phyloP scores from a whole-genome alignment of 2,329 filamentous ascomycete genomes.

The Endothia cerciana region DNA sequence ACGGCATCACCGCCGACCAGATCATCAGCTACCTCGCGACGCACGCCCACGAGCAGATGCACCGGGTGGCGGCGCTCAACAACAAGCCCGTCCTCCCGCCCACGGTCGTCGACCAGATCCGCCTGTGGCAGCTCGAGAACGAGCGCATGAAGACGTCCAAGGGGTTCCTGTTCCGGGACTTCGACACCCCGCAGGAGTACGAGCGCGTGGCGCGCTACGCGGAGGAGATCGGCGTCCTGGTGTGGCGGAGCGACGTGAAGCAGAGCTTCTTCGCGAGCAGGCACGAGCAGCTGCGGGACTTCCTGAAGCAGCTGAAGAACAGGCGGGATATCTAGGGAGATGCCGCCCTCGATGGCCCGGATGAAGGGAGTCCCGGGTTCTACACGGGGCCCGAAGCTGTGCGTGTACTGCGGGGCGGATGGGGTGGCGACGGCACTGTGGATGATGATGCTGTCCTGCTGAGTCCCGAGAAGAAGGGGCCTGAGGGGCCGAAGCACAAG shows the following conservation, averaged over 20 bases:
- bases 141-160: slow-evolving; percentile 85
- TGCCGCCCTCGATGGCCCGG: slow-evolving; percentile 2
- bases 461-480: slow-evolving; percentile 11
- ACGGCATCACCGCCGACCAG: slow-evolving; percentile 92
- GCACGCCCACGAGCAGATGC: slow-evolving; percentile 94
- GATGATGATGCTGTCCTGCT: background rate
- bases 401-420: background rate
- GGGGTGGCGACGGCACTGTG: background rate
- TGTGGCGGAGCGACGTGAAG: slow-evolving; percentile 81
- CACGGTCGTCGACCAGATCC: slow-evolving; percentile 95
- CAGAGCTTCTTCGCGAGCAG: slow-evolving; percentile 91
- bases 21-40: slow-evolving; percentile 91
- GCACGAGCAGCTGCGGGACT: slow-evolving; percentile 85
- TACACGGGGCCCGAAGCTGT: background rate
- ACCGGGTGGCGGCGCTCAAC: slow-evolving; percentile 61
- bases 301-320: slow-evolving; percentile 68
- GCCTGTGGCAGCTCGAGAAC: slow-evolving; percentile 96
- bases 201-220: slow-evolving; percentile 75
- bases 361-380: background rate
- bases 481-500: background rate
- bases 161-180: slow-evolving; percentile 90
- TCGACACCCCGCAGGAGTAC: slow-evolving; percentile 73
- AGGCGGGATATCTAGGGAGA: slow-evolving; percentile 37
- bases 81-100: slow-evolving; percentile 81
- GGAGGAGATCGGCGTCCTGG: slow-evolving; percentile 85